Evolutionary conservation across 2,329 filamentous ascomycete species (phyloP).

Genomic region (Aspergillus floridensis): DNA sequence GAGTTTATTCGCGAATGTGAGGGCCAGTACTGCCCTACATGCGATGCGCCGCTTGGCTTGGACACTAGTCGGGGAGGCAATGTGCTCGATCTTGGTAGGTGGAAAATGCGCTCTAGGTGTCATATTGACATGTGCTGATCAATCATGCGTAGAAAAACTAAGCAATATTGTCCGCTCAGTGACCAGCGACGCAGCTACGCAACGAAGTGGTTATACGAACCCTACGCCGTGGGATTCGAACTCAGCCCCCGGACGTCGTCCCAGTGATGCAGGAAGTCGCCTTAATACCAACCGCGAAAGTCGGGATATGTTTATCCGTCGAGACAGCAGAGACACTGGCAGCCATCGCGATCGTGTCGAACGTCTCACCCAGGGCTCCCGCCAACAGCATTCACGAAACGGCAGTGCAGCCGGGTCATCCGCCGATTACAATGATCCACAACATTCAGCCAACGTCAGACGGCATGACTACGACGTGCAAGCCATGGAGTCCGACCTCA

Average conservation of each 20-base stretch:
- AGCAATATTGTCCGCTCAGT: conserved; percentile 87
- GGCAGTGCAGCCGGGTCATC: conserved; percentile 76
- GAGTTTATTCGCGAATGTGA: conserved; percentile 96
- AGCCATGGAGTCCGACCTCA: conserved; percentile 84
- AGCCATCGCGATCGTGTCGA: conserved; percentile 47
- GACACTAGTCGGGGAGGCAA: conserved; percentile 93
- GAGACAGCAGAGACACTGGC: conserved; percentile 42
- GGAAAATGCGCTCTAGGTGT: background rate
- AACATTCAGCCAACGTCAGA: conserved; percentile 63
- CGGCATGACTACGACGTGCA: conserved; percentile 94
- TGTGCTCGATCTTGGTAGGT: conserved; percentile 81
- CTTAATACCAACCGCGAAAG: conserved; percentile 26
- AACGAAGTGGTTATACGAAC: conserved; percentile 54
- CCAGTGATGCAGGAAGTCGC: conserved; percentile 33
- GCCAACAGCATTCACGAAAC: conserved; percentile 64
- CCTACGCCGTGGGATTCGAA: conserved; percentile 59
- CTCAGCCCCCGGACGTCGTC: conserved; percentile 32
- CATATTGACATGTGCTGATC: conserved; percentile 20
- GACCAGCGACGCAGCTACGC: conserved; percentile 61
- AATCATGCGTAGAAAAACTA: conserved; percentile 70
- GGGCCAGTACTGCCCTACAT: conserved; percentile 89
- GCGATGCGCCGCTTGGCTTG: conserved; percentile 84
- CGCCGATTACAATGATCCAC: conserved; percentile 74
- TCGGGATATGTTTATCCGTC: conserved; percentile 30
- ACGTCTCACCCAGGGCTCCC: conserved; percentile 41